These are phyloP conservation scores for Colletotrichum plurivorum DNA, from an alignment of 2,329 filamentous ascomycete genomes.

Conservation along the genomic window DNA sequence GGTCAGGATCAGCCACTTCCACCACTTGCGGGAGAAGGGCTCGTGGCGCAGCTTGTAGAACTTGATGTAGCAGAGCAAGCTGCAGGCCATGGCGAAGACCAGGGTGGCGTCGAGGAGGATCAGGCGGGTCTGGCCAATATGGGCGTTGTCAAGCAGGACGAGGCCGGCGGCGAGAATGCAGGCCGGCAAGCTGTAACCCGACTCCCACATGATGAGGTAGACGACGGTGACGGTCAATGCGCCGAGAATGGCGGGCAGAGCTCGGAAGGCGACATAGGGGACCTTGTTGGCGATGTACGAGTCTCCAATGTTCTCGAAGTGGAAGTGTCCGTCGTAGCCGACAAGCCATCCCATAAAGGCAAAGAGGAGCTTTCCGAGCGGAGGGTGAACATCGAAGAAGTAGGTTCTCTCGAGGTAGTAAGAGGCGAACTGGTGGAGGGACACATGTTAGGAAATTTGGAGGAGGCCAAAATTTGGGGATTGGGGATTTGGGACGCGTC, in stretches of 20 bases:
- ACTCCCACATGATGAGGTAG: constrained; percentile 99
- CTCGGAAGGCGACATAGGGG: constrained; percentile 95
- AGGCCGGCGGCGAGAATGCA: constrained; percentile 89
- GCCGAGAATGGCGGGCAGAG: constrained; percentile 91
- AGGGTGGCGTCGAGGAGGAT: constrained; percentile 96
- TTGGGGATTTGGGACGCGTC: no score
- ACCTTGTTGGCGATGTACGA: constrained; percentile 98
- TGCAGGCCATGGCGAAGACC: constrained; percentile 96
- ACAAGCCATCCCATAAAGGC: constrained; percentile 98
- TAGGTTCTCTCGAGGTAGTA: constrained; percentile 96
- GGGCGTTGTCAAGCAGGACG: constrained; percentile 95
- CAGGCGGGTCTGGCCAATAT: constrained; percentile 94
- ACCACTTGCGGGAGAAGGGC: constrained; percentile 96
- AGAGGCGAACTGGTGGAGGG: constrained; percentile 72
- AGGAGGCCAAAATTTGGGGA: not conserved
- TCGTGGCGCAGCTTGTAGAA: constrained; percentile 97
- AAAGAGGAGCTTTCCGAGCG: constrained; percentile 97
- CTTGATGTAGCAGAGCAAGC: constrained; percentile 92
- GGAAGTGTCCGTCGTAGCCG: constrained; percentile 95
- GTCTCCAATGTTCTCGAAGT: constrained; percentile 99
- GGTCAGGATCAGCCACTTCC: constrained; percentile 98
- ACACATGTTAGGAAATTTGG: not conserved
- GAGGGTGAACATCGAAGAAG: constrained; percentile 99
- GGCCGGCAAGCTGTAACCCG: constrained; percentile 94
- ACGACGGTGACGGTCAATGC: constrained; percentile 93